Base-by-base conservation (phyloP, 257 asterid species). In the Salvia splendens region DNA sequence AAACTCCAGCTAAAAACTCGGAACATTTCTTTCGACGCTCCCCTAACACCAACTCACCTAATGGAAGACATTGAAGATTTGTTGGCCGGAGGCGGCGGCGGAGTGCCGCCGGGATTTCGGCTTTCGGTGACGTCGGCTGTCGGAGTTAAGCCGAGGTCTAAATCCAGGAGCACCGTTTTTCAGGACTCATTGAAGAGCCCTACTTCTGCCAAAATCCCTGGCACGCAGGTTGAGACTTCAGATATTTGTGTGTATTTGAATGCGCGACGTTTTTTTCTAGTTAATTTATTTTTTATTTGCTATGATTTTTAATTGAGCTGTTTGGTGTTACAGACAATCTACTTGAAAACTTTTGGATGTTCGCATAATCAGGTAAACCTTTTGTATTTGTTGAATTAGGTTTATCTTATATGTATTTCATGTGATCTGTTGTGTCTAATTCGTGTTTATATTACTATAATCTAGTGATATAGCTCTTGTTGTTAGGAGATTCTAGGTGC, bases 321-420 rank as follows among this genome's bases (percentile, higher is more conserved):
- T 58, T 42, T 50, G 16, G 38, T 86, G 64, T 17, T 40, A 64
- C 89, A 89, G 98, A 85, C 96, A 43, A 87, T 92, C 77, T 89
- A 86, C 76, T 78, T 92, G 67, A 92, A 89, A 83, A 92, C 97
- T 42, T 92, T 92, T 73, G 98, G 97, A 14, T 92, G 98, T 58
- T 92, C 97, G 12, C 98, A 89, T 74, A 70, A 70, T 70, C 75
- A 70, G 98, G 98, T 92, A 41, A 38, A 2, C 4, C 32, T 63
- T 38, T 42, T 49, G 8, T 17, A 20, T 42, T 43, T 50, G 14
- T 59, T 60, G 4, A 12, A 9, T 48, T 49, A 38, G 48, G 15
- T 60, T 38, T 61, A 28, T 61, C 38, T 61, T 17, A 12, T 48
- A 17, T 15, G 16, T 14, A 17, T 8, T 9, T 46, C 15, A 33